Percentiles rank a stretch among this genome's conserved stretches.
Conservation (phyloP, 768 basidiomycete species). For the Dictyophora rubrovolvata region DNA sequence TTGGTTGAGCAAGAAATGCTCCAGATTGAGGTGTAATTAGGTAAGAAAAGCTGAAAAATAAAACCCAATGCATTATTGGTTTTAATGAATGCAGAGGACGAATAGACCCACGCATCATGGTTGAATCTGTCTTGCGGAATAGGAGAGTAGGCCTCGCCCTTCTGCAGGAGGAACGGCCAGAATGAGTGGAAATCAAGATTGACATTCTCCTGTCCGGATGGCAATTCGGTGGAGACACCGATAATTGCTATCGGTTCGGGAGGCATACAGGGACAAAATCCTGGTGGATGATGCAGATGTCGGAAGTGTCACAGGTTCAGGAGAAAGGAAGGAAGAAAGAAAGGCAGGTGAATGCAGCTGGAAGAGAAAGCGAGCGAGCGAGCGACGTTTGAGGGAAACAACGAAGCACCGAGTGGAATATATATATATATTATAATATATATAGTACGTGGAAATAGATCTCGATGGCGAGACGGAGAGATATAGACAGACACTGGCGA, state of each 20-base stretch:
- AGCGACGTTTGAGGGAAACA: background rate
- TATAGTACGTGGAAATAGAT: background rate
- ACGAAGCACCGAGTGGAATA: background rate
- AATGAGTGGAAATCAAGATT: slow-evolving; percentile 28
- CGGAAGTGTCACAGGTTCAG: background rate
- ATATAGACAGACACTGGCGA: background rate
- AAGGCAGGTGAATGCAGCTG: background rate
- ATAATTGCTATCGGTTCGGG: background rate
- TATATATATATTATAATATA: background rate
- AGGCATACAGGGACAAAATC: background rate
- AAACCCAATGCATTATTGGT: background rate
- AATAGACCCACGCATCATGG: slow-evolving; percentile 20
- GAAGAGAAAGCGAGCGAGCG: background rate
- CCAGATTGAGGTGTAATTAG: slow-evolving; percentile 20
- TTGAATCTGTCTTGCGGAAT: slow-evolving; percentile 25
- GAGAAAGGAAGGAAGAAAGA: background rate
- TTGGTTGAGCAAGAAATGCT: slow-evolving; percentile 28
- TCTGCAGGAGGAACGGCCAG: slow-evolving; percentile 26
- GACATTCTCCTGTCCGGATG: slow-evolving; percentile 20
- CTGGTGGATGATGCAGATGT: background rate
- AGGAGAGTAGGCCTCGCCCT: slow-evolving; percentile 23
- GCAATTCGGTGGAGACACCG: slow-evolving; percentile 30
- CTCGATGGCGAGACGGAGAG: background rate
- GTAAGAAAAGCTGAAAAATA: background rate
- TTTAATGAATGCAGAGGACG: background rate